These are phyloP conservation scores for Lasiosphaeriaceae sp. DNA, from an alignment of 495 filamentous ascomycete genomes.

Conservation along the genomic window DNA sequence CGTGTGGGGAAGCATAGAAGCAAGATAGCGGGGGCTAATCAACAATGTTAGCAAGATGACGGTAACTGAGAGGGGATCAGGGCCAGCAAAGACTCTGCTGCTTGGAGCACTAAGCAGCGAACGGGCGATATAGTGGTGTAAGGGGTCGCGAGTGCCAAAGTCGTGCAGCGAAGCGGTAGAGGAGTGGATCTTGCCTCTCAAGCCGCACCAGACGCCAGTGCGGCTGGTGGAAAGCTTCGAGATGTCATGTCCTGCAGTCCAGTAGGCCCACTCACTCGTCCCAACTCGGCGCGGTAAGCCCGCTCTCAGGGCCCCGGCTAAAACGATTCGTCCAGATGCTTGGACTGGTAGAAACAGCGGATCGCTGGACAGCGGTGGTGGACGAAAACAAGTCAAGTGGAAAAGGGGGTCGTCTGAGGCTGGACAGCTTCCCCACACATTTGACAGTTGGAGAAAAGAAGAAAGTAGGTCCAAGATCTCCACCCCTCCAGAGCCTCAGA, in stretches of 20 bases:
- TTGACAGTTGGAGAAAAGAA: not conserved
- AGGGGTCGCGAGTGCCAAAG: not conserved
- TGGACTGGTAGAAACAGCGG: conserved; percentile 5
- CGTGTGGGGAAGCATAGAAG: conserved; percentile 12
- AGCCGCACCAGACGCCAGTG: conserved; percentile 2
- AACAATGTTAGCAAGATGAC: not conserved
- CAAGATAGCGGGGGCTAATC: conserved; percentile 9
- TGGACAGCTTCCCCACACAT: not conserved
- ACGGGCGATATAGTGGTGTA: not conserved
- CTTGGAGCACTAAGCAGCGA: not conserved
- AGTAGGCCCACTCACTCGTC: conserved; percentile 10
- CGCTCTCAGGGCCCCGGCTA: conserved; percentile 15
- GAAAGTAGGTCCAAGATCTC: not conserved
- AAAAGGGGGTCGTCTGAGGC: not conserved
- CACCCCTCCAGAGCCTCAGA: conserved; percentile 16
- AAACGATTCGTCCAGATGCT: conserved; percentile 10
- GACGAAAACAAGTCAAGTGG: conserved; percentile 9
- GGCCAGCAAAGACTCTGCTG: not conserved
- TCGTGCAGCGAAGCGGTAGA: conserved; percentile 9
- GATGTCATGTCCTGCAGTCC: conserved; percentile 5
- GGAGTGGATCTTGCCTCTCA: conserved; percentile 7
- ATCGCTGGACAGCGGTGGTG: conserved; percentile 1
- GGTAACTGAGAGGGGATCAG: not conserved
- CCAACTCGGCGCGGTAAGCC: conserved; percentile 11
- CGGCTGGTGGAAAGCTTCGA: conserved; percentile 5